Evolutionary conservation across 73 alveolate genomes (phyloP).

Genomic region (Effrenium voratum): DNA sequence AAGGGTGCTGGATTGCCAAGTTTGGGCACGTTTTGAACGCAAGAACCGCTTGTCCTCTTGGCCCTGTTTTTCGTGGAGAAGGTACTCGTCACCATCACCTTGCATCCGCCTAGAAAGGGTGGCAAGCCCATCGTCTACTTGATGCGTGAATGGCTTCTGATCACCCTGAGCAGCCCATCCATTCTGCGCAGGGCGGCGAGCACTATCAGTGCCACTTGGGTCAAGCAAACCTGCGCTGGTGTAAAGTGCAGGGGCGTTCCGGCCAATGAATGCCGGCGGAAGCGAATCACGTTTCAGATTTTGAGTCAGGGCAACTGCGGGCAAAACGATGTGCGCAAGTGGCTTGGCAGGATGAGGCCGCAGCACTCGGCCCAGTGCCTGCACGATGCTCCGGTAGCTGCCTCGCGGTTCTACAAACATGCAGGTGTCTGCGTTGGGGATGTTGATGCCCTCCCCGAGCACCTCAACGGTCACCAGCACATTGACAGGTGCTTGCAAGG

Average conservation of each 20-base stretch:
- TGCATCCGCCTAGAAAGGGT: too few relatives aligned
- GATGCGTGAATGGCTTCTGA: not conserved
- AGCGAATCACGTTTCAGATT: not conserved
- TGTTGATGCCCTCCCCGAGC: slow-evolving; percentile 86
- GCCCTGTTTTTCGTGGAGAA: too few relatives aligned
- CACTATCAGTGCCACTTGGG: not conserved
- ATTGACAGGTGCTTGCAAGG: not conserved
- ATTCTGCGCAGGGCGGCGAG: not conserved
- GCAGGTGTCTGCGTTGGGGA: slow-evolving; percentile 87
- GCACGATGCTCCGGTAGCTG: slow-evolving; percentile 82
- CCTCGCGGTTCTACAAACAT: slow-evolving; percentile 81
- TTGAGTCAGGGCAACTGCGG: not conserved
- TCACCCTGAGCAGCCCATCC: not conserved
- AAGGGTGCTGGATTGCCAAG: too few relatives aligned
- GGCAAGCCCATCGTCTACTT: too few relatives aligned
- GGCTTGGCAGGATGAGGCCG: slow-evolving; percentile 46
- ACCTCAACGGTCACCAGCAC: slow-evolving; percentile 81
- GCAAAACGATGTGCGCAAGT: slow-evolving; percentile 33
- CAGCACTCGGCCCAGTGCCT: slow-evolving; percentile 84
- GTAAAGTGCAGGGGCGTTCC: not conserved
- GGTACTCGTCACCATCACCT: too few relatives aligned
- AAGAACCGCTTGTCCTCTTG: too few relatives aligned
- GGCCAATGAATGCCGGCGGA: not conserved
- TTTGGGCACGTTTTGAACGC: too few relatives aligned
- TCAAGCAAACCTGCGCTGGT: not conserved